Evolutionary conservation across 106 monocot genomes (phyloP), one percentile per base, ranked within the genome.

Genomic region (Alisma plantagoaquatica): DNA sequence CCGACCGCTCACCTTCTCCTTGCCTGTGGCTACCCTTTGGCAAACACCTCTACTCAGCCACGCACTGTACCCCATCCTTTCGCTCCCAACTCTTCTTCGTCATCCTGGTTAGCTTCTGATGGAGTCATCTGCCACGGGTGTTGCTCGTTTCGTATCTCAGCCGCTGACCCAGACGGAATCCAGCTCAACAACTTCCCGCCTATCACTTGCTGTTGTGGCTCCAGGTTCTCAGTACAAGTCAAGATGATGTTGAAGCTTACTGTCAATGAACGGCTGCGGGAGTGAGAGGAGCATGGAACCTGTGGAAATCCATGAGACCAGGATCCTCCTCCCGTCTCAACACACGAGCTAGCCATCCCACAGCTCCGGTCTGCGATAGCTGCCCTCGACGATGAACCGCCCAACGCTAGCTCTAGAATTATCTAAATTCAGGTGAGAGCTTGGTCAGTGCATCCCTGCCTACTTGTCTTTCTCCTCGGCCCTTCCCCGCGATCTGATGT

Each of bases 351-450:
- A 21, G 84, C 79, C 7, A 25, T 75, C 24, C 41, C 65, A 41
- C 64, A 69, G 62, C 75, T 84, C 31, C 32, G 41, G 16, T 51
- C 64, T 31, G 84, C 75, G 9, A 47, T 79, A 4, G 32, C 61
- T 12, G 59, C 64, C 1, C 61, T 84, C 51, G 48, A n/a, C 7
- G 51, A 63, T 41, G 68, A 73, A 10, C 71, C 84, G 1, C 92
- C 92, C 4, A 41, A n/a, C n/a, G 54, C 61, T 23, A 28, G 41
- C 29, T 93, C 92, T 29, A 87, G 92, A 35, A 83, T 93, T 57
- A 83, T 93, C 60, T 76, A 87, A 1, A 49, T 93, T 44, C 69
- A 93, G 87, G 91, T 70, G 51, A 38, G 49, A 2, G 23, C 14
- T n/a, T 4, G 6, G 12, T 14, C 9, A 7, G 6, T 38, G 35